A percentile compares a stretch with the other conserved stretches of the same genome.
These are phyloP conservation scores for Vigna nakashimae DNA, from an alignment of 306 rosid species.

Conservation along the genomic window DNA sequence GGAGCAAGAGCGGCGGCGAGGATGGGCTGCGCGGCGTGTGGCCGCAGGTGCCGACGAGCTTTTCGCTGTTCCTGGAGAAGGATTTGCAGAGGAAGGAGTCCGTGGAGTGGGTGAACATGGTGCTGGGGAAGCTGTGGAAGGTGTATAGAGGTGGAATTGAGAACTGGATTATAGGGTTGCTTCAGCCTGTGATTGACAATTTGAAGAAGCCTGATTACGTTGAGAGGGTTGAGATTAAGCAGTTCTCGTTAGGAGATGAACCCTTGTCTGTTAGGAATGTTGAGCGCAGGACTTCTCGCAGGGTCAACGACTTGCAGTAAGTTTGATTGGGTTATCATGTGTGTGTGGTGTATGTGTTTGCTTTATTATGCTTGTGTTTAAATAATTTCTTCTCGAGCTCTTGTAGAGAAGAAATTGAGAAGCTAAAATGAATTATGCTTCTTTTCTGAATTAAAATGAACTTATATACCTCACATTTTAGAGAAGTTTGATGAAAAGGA, in stretches of 20 bases:
- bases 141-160: slow-evolving; percentile 86
- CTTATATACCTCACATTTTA: too few species aligned
- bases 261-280: slow-evolving; percentile 96
- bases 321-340: slow-evolving; percentile 34
- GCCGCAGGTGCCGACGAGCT: slow-evolving; percentile 99
- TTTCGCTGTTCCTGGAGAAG: slow-evolving; percentile 85
- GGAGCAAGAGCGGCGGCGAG: slow-evolving; percentile 44
- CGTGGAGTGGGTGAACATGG: slow-evolving; percentile 99
- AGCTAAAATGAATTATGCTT: neutral
- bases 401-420: neutral
- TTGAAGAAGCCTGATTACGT: slow-evolving; percentile 95
- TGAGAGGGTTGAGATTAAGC: slow-evolving; percentile 92
- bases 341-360: neutral
- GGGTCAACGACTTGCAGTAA: slow-evolving; percentile 93
- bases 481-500: neutral
- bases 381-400: neutral
- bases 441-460: neutral
- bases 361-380: neutral
- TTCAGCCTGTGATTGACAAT: slow-evolving; percentile 96
- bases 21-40: slow-evolving; percentile 67
- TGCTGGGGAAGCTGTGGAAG: slow-evolving; percentile 94
- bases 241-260: slow-evolving; percentile 89
- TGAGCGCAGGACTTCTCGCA: slow-evolving; percentile 93
- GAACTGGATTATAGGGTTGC: slow-evolving; percentile 91
- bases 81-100: slow-evolving; percentile 98